These are phyloP conservation scores for Eurotiales sp. DNA, from an alignment of 2,329 filamentous ascomycete genomes.

Conservation along the genomic window DNA sequence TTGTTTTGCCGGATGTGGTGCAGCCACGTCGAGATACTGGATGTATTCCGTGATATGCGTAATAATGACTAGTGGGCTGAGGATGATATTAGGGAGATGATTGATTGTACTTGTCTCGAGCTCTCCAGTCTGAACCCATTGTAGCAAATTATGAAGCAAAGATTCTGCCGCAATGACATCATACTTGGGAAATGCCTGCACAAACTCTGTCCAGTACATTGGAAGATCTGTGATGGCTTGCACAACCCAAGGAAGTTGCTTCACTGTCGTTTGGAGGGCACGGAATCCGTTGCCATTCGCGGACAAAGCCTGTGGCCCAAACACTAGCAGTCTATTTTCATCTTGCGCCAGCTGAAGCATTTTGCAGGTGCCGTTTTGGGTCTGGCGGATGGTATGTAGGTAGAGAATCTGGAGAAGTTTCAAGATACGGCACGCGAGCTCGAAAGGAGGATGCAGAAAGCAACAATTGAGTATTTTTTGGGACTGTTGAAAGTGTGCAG, in stretches of 20 bases:
- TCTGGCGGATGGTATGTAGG: background rate
- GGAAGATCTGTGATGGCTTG: slow-evolving; percentile 19
- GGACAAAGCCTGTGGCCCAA: slow-evolving; percentile 12
- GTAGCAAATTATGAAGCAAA: slow-evolving; percentile 14
- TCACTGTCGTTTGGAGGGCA: background rate
- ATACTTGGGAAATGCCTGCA: slow-evolving; percentile 16
- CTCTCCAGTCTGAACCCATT: slow-evolving; percentile 17
- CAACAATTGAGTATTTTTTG: too few species aligned
- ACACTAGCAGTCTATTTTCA: slow-evolving; percentile 2
- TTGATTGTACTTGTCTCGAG: slow-evolving; percentile 7
- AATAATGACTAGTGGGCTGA: slow-evolving; percentile 38
- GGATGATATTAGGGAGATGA: slow-evolving; percentile 29
- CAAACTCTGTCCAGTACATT: slow-evolving; percentile 15
- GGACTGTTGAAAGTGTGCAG: slow-evolving; percentile 5
- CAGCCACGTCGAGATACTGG: slow-evolving; percentile 17
- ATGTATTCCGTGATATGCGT: slow-evolving; percentile 37
- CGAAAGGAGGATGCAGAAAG: background rate
- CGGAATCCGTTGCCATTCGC: slow-evolving; percentile 2
- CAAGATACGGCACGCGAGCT: background rate
- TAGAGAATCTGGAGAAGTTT: too few species aligned
- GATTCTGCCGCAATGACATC: slow-evolving; percentile 6
- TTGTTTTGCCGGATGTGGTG: background rate
- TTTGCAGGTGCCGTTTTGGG: background rate
- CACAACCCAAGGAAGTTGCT: slow-evolving; percentile 17
- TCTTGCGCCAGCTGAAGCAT: background rate